Base-by-base conservation (phyloP, 768 basidiomycete genomes). In the Leccinum arenicola region DNA sequence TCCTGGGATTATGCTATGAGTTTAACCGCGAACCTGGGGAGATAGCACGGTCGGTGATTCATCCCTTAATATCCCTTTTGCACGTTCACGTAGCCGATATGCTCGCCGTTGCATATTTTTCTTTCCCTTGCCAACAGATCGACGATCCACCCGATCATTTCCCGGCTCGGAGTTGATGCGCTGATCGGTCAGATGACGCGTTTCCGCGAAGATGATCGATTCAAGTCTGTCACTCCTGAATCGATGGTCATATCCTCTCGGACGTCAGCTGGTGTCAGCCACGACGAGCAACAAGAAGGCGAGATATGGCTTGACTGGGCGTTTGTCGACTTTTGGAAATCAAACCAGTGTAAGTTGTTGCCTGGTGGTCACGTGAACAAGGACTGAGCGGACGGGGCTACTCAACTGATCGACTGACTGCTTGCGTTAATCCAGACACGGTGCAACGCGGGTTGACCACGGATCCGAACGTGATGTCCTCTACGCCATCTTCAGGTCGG, bases 231-330 rank as follows among this genome's bases (percentile, higher is more conserved):
- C 54, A 89, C 89, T 0, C 95, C 95, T 0, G 94, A 96, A 61
- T 81, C 82, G 9, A 82, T 90, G 59, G 93, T 96, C 21, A 75
- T 88, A 17, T 67, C 82, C 7, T 82, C 80, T 60, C 81, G 85
- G 27, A 66, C 72, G 19, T 31, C 35, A 12, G 9, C 54, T 6
- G 1, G 36, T 1, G n/a, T 36, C 3, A 56, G 19, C 15, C 56
- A 52, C 2, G 40, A 56, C 47, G 76, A 78, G 54, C 85, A 85
- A 60, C 85, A 85, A 61, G 89, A 91, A 67, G 91, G 85, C 27
- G 93, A 95, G 74, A 81, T 97, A 40, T 98, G 97, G 97, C 91
- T 98, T 69, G 95, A 98, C 72, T 98, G 95, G 93, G 84, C 88
- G 0, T 98, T 98, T 74, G 86, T 97, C 6, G 97, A 99, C 73